phyloP scores from a whole-genome alignment of 1,139 yeast genomes.

The Meyerozyma athensensis region DNA sequence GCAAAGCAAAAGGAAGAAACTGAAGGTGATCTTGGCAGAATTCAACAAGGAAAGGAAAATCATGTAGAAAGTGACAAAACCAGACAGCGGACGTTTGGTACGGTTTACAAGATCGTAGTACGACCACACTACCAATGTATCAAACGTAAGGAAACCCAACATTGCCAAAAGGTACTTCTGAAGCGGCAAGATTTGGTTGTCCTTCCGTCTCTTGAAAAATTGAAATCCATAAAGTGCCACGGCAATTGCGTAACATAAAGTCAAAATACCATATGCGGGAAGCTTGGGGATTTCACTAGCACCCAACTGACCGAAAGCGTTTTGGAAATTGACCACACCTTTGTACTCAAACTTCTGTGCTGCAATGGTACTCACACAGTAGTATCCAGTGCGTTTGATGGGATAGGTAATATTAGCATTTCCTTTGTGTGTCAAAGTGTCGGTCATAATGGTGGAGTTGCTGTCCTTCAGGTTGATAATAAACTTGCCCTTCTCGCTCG shows the following conservation, averaged over 20 bases:
- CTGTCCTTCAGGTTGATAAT: slow-evolving; percentile 43
- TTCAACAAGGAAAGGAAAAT: slow-evolving; percentile 73
- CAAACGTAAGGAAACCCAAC: slow-evolving; percentile 76
- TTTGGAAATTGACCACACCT: slow-evolving; percentile 74
- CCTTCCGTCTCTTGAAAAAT: slow-evolving; percentile 72
- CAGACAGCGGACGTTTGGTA: slow-evolving; percentile 46
- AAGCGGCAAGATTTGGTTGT: slow-evolving; percentile 78
- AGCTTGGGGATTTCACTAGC: slow-evolving; percentile 91
- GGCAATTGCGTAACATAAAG: slow-evolving; percentile 77
- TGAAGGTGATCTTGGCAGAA: slow-evolving; percentile 78
- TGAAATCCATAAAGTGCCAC: slow-evolving; percentile 81
- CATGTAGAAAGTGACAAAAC: slow-evolving; percentile 67
- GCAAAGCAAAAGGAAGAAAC: slow-evolving; percentile 80
- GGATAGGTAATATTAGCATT: slow-evolving; percentile 58
- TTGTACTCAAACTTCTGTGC: slow-evolving; percentile 40
- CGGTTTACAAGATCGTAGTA: slow-evolving; percentile 79
- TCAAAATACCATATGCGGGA: slow-evolving; percentile 82
- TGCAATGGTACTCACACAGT: slow-evolving; percentile 66
- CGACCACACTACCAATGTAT: slow-evolving; percentile 87
- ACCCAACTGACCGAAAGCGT: slow-evolving; percentile 83
- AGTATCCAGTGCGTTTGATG: slow-evolving; percentile 77
- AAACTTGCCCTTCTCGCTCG: slow-evolving; percentile 55
- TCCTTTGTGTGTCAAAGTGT: slow-evolving; percentile 53
- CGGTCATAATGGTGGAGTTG: slow-evolving; percentile 54
- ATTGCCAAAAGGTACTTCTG: slow-evolving; percentile 88